phyloP scores from a whole-genome alignment of 441 rosid genomes.

The Gossypium aridum region DNA sequence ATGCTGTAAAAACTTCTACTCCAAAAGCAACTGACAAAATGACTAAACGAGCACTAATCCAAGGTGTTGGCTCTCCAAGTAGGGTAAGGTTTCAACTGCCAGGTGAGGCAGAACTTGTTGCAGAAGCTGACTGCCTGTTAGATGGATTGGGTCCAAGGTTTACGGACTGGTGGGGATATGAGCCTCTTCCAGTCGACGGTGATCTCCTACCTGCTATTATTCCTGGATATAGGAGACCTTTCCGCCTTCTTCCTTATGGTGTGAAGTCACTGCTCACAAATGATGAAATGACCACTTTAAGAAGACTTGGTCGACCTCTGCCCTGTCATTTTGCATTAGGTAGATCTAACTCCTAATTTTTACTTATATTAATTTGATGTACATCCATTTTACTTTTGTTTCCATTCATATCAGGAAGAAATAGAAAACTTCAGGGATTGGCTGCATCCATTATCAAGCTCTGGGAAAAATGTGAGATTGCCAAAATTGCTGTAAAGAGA shows the following conservation, averaged over 20 bases:
- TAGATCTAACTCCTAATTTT: constrained; percentile 25
- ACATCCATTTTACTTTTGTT: constrained; percentile 16
- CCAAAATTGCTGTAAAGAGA: constrained; percentile 91
- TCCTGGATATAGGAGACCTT: constrained; percentile 78
- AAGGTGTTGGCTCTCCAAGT: constrained; percentile 71
- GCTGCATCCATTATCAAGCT: constrained; percentile 82
- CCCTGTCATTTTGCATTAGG: constrained; percentile 94
- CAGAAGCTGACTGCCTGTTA: constrained; percentile 74
- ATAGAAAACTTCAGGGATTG: constrained; percentile 82
- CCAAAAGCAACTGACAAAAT: constrained; percentile 19
- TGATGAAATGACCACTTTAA: constrained; percentile 91
- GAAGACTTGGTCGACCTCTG: constrained; percentile 84
- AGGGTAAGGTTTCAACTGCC: constrained; percentile 82
- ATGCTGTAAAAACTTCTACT: constrained; percentile 21
- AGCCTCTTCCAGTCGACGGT: constrained; percentile 90
- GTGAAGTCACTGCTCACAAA: constrained; percentile 68
- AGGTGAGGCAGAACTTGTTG: constrained; percentile 67
- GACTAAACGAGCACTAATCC: constrained; percentile 33
- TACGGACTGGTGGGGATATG: constrained; percentile 96
- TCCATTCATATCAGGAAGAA: constrained; percentile 56
- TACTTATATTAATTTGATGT: not conserved
- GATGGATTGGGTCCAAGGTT: constrained; percentile 93
- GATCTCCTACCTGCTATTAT: constrained; percentile 84
- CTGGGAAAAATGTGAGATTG: constrained; percentile 98
- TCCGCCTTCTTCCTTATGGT: constrained; percentile 96